These are phyloP conservation scores for Rostrohypoxylon terebratum DNA, from an alignment of 495 filamentous ascomycete species.

Conservation along the genomic window DNA sequence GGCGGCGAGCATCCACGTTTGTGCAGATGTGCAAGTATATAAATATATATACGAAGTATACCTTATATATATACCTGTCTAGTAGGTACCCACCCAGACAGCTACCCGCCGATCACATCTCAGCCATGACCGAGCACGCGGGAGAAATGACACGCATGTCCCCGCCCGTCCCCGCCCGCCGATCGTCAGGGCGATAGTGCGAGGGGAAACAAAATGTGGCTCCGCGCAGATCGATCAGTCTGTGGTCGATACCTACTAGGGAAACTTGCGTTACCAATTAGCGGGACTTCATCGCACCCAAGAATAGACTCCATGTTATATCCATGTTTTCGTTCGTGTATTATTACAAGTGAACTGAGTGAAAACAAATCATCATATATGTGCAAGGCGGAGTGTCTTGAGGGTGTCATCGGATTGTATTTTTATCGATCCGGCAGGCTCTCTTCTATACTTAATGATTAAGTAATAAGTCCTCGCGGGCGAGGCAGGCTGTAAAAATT, in stretches of 20 bases:
- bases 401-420: conserved; percentile 1
- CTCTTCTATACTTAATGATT: conserved; percentile 9
- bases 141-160: conserved; percentile 4
- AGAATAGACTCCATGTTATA: background rate
- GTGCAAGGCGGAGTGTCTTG: background rate
- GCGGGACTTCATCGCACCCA: background rate
- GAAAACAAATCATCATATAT: background rate
- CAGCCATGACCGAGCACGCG: background rate
- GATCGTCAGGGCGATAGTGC: background rate
- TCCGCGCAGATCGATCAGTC: background rate
- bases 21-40: background rate
- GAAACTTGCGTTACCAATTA: background rate
- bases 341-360: background rate
- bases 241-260: background rate
- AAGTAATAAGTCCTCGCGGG: background rate
- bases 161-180: background rate
- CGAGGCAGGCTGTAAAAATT: conserved; percentile 18
- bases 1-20: background rate
- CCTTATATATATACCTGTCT: no score
- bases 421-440: conserved; percentile 10
- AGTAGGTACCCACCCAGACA: no score
- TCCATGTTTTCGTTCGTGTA: background rate
- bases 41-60: no score
- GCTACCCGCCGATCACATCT: background rate
- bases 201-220: background rate